phyloP scores from a whole-genome alignment of 2,329 filamentous ascomycete genomes.

The Xenosphaeropsis pyriputrescens region DNA sequence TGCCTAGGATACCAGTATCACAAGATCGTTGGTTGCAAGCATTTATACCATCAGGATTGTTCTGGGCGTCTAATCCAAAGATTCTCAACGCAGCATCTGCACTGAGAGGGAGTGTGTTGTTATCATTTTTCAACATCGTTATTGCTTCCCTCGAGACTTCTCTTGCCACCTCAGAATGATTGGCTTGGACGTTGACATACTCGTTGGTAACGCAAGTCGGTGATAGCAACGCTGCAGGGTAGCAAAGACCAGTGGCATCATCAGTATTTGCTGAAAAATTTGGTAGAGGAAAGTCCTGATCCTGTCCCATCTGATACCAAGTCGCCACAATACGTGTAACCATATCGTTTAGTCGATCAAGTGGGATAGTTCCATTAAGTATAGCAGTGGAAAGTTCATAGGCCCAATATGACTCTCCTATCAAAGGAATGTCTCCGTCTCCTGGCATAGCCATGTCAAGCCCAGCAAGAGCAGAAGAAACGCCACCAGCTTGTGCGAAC shows the following conservation, averaged over 20 bases:
- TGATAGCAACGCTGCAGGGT: slow-evolving; percentile 41
- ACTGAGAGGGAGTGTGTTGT: slow-evolving; percentile 33
- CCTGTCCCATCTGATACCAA: slow-evolving; percentile 45
- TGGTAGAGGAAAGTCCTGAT: slow-evolving; percentile 36
- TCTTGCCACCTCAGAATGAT: slow-evolving; percentile 33
- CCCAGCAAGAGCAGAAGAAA: slow-evolving; percentile 43
- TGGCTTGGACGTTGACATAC: slow-evolving; percentile 43
- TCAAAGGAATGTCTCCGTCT: slow-evolving; percentile 33
- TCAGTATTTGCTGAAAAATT: slow-evolving; percentile 47
- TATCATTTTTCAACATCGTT: slow-evolving; percentile 48
- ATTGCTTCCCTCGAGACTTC: slow-evolving; percentile 38
- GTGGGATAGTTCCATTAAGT: slow-evolving; percentile 39
- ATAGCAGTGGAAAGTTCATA: slow-evolving; percentile 37
- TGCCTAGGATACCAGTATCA: slow-evolving; percentile 46
- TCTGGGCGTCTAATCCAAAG: slow-evolving; percentile 34
- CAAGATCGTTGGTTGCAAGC: slow-evolving; percentile 44
- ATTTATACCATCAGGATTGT: slow-evolving; percentile 46
- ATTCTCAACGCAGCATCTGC: slow-evolving; percentile 23
- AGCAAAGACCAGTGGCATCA: slow-evolving; percentile 36
- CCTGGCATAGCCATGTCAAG: slow-evolving; percentile 61
- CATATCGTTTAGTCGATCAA: slow-evolving; percentile 40
- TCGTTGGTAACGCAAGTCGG: slow-evolving; percentile 52
- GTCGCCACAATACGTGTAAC: slow-evolving; percentile 40
- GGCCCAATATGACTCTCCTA: slow-evolving; percentile 37
- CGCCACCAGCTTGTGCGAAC: slow-evolving; percentile 44